Percentiles rank a stretch among this genome's conserved stretches.
Evolutionary conservation across 2,329 filamentous ascomycete species (phyloP).

Genomic region (Incumbomyces delicatus): DNA sequence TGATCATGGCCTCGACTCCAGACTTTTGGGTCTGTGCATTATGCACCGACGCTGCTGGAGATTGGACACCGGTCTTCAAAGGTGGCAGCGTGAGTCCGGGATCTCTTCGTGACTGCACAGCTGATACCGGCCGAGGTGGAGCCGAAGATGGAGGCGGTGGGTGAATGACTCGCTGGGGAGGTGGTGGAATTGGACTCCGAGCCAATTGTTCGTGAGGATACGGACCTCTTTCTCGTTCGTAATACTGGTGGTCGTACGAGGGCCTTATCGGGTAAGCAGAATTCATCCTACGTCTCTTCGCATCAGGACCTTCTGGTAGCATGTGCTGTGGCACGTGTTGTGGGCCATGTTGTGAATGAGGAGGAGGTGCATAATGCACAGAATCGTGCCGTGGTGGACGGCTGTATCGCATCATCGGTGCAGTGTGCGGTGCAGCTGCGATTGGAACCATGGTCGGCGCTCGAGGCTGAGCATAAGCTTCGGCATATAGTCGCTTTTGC

Average conservation of each 20-base stretch:
- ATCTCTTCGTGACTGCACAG: constrained; percentile 37
- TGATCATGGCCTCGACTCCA: constrained; percentile 57
- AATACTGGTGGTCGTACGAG: constrained; percentile 16
- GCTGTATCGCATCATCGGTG: neutral
- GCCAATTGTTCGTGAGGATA: constrained; percentile 1
- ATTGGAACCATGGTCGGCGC: constrained; percentile 6
- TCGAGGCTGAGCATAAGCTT: constrained; percentile 10
- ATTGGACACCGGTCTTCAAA: constrained; percentile 35
- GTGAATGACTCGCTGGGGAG: constrained; percentile 9
- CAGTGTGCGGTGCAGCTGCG: neutral
- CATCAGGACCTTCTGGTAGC: constrained; percentile 34
- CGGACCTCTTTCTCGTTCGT: constrained; percentile 10
- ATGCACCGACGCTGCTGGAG: constrained; percentile 14
- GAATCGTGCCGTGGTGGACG: constrained; percentile 15
- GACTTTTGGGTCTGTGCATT: constrained; percentile 14
- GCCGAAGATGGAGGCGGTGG: constrained; percentile 13
- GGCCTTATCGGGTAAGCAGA: constrained; percentile 14
- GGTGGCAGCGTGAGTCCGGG: constrained; percentile 45
- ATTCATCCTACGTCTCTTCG: constrained; percentile 55
- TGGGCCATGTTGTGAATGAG: neutral
- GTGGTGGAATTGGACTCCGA: constrained; percentile 10
- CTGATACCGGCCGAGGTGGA: constrained; percentile 22
- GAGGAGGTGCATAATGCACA: constrained; percentile 13
- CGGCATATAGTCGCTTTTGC: constrained; percentile 5
- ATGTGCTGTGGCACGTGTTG: constrained; percentile 12